Evolutionary conservation across 768 basidiomycete species (phyloP), one percentile per base, ranked within the genome.

Genomic region (Tremella fuciformis): DNA sequence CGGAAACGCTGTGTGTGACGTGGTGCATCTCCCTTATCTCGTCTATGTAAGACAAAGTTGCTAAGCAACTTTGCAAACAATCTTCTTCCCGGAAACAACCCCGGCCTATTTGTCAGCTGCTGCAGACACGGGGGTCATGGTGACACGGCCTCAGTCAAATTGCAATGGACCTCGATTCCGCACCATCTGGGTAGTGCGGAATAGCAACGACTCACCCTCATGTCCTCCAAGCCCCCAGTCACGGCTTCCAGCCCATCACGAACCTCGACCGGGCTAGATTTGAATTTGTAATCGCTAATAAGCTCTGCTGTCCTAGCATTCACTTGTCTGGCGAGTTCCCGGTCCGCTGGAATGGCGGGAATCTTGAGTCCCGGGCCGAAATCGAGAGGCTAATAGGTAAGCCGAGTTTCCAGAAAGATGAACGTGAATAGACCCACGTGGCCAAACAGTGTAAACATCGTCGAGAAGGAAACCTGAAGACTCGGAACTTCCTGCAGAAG

Each of bases 171-270:
- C n/a, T n/a, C n/a, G n/a, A n/a, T n/a, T n/a, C 8, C 29, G 19
- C 25, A 3, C 15, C 8, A 29, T 9, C 34, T 1, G n/a, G 1
- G 34, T 18, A 1, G 34, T 18, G 15, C 2, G 49, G 48, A n/a
- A 18, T 24, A 34, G 13, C 16, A 13, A 8, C 15, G 11, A 64
- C 63, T 39, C 55, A 60, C 65, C 62, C 62, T 59, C 52, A 60
- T 55, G 4, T 60, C 52, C 41, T 67, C 56, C 55, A 65, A 67
- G 0, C 64, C 66, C 21, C 47, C 44, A 3, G 55, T 29, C 7
- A 73, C 51, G 21, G 58, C 71, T 22, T 76, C 69, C 26, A 78
- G 59, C 37, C 75, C 76, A 44, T 71, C 74, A 9, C 67, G 54
- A 53, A 70, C 24, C 55, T 59, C 56, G 24, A 66, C 55, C 13